phyloP scores from a whole-genome alignment of 2,329 filamentous ascomycete species.

The Malbranchea zuffiana region DNA sequence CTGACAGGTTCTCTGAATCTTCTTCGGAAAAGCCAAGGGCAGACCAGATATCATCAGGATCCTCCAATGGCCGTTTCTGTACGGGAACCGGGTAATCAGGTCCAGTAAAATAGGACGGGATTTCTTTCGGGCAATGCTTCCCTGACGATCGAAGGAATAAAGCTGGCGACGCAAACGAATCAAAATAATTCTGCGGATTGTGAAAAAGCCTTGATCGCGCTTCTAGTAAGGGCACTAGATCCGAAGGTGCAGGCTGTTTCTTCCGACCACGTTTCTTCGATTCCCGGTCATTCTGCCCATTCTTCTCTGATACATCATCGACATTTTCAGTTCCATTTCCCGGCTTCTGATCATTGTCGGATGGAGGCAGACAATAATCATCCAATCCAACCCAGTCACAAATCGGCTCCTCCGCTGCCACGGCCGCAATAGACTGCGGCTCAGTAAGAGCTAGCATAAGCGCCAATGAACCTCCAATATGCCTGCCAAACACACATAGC shows the following conservation, averaged over 20 bases:
- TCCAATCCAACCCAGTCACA: constrained; percentile 34
- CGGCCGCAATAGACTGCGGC: constrained; percentile 23
- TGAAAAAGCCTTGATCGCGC: constrained; percentile 29
- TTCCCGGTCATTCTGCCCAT: neutral
- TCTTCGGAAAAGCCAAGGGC: constrained; percentile 3
- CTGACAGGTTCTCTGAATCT: constrained; percentile 3
- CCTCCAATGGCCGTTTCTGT: constrained; percentile 14
- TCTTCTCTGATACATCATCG: constrained; percentile 7
- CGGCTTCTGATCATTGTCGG: constrained; percentile 1
- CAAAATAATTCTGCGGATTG: constrained; percentile 32
- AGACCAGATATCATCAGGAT: constrained; percentile 7
- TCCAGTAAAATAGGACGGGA: constrained; percentile 27
- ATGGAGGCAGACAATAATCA: constrained; percentile 26
- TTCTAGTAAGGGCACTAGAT: constrained; percentile 27
- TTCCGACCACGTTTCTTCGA: constrained; percentile 12
- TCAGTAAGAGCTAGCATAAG: constrained; percentile 36
- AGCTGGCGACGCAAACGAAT: constrained; percentile 35
- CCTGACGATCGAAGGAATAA: constrained; percentile 35
- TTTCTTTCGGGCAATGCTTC: constrained; percentile 27
- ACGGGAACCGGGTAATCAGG: constrained; percentile 27
- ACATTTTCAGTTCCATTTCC: neutral
- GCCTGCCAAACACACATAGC: constrained; percentile 25
- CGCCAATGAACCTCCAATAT: constrained; percentile 33
- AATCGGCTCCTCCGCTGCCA: constrained; percentile 27
- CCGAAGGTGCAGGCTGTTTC: constrained; percentile 19